Percentiles rank a stretch among this genome's conserved stretches.
These are phyloP conservation scores for Bipolaris cookei DNA, from an alignment of 2,329 filamentous ascomycete species.

Conservation along the genomic window DNA sequence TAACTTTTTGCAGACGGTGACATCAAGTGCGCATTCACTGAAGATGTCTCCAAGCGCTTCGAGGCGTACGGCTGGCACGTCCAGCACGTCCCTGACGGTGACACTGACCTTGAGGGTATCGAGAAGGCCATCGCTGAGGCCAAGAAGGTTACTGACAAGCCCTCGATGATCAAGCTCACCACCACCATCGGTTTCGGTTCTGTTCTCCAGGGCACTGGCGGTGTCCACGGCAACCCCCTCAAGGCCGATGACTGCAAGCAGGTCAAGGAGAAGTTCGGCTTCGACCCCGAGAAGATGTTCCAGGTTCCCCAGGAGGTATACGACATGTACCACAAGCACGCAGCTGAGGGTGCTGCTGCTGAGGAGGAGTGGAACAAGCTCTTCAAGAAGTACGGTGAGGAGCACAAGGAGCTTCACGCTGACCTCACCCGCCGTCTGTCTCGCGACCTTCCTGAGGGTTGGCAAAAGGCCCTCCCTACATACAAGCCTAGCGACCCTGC, in stretches of 20 bases:
- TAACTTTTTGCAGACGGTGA: slow-evolving; percentile 72
- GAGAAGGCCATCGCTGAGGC: slow-evolving; percentile 86
- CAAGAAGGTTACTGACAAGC: slow-evolving; percentile 92
- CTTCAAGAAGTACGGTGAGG: slow-evolving; percentile 80
- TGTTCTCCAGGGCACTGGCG: slow-evolving; percentile 87
- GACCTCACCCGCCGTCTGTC: slow-evolving; percentile 82
- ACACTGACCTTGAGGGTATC: slow-evolving; percentile 85
- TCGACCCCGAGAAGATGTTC: slow-evolving; percentile 93
- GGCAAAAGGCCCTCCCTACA: slow-evolving; percentile 90
- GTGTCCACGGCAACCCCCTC: slow-evolving; percentile 94
- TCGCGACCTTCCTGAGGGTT: slow-evolving; percentile 89
- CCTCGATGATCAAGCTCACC: slow-evolving; percentile 92
- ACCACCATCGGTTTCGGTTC: slow-evolving; percentile 98
- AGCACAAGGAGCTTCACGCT: slow-evolving; percentile 77
- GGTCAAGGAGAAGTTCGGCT: slow-evolving; percentile 94
- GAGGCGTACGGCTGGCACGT: slow-evolving; percentile 98
- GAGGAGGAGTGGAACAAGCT: slow-evolving; percentile 97
- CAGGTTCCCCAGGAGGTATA: slow-evolving; percentile 94
- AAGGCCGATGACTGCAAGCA: slow-evolving; percentile 93
- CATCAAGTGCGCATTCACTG: slow-evolving; percentile 95
- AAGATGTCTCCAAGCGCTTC: slow-evolving; percentile 94
- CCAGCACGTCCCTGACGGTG: slow-evolving; percentile 81
- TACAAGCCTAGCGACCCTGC: slow-evolving; percentile 87
- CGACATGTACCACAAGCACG: slow-evolving; percentile 85
- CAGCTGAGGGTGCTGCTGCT: slow-evolving; percentile 81